phyloP scores from a whole-genome alignment of 495 filamentous ascomycete genomes.

The Daldinia concentrica region DNA sequence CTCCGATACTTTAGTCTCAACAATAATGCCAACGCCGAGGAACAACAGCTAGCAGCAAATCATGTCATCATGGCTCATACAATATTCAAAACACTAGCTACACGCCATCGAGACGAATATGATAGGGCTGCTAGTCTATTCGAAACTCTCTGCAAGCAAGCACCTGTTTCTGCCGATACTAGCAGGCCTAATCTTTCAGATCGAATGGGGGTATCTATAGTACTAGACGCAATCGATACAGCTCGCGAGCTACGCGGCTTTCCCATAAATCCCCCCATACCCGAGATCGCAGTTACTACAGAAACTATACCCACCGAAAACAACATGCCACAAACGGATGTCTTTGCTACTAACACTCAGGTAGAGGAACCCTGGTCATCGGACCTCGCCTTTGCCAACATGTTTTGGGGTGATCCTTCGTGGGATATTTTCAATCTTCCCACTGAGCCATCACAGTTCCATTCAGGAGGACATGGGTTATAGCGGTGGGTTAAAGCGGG shows the following conservation, averaged over 20 bases:
- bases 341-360: conserved; percentile 11
- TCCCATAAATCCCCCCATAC: conserved; percentile 13
- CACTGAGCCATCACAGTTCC: conserved; percentile 14
- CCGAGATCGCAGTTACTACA: conserved; percentile 14
- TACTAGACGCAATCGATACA: conserved; percentile 33
- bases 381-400: conserved; percentile 35
- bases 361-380: conserved; percentile 36
- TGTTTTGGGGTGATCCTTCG: conserved; percentile 39
- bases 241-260: conserved; percentile 31
- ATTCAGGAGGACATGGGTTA: conserved; percentile 21
- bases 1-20: conserved; percentile 42
- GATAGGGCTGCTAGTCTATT: conserved; percentile 34
- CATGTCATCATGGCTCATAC: conserved; percentile 44
- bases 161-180: conserved; percentile 20
- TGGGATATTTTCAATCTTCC: conserved; percentile 35
- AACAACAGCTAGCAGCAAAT: conserved; percentile 45
- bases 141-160: conserved; percentile 41
- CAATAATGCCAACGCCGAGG: conserved; percentile 34
- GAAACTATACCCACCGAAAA: conserved; percentile 4
- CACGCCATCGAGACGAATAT: conserved; percentile 35
- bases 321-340: conserved; percentile 5
- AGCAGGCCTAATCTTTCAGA: conserved; percentile 9
- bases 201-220: conserved; percentile 39
- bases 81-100: conserved; percentile 33
- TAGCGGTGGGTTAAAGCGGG: background rate